Percentiles rank a stretch among this genome's conserved stretches.
Conservation (phyloP, 495 filamentous ascomycete genomes). For the Podospora anserina region DNA sequence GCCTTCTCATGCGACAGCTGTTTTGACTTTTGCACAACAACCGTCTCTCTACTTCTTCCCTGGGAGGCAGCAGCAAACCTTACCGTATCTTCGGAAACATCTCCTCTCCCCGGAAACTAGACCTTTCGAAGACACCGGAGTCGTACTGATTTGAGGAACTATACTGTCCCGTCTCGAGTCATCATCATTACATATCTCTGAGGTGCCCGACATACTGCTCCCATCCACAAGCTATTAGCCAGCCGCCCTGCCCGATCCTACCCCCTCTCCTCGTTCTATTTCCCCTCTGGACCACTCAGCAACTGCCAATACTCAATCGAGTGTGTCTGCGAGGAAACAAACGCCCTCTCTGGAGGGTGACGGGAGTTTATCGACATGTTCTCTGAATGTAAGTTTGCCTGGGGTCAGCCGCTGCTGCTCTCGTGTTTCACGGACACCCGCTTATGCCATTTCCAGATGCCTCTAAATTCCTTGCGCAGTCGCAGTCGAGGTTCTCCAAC, state of each 20-base stretch:
- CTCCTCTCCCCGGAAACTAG: neutral
- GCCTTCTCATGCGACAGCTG: neutral
- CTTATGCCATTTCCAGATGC: conserved; percentile 62
- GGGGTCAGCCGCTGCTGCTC: neutral
- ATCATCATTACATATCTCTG: conserved; percentile 24
- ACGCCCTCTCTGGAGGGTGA: conserved; percentile 24
- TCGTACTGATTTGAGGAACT: neutral
- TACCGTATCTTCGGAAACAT: neutral
- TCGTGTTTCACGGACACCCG: conserved; percentile 10
- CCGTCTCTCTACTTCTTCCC: conserved; percentile 1
- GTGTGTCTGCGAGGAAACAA: conserved; percentile 3
- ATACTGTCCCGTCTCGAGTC: conserved; percentile 3
- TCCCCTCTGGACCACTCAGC: neutral
- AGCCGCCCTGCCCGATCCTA: neutral
- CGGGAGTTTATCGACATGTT: conserved; percentile 62
- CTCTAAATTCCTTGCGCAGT: conserved; percentile 94
- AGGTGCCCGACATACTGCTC: conserved; percentile 10
- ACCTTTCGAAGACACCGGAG: neutral
- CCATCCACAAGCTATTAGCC: neutral
- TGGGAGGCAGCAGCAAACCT: neutral
- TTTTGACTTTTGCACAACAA: conserved; percentile 16
- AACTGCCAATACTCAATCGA: neutral
- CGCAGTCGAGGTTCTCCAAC: conserved; percentile 75
- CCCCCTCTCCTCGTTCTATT: conserved; percentile 4
- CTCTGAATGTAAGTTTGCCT: conserved; percentile 79